A percentile compares a stretch with the other conserved stretches of the same genome.
Conservation (phyloP, 352 stramenopile genomes). For the Phytophthora pistaciae region DNA sequence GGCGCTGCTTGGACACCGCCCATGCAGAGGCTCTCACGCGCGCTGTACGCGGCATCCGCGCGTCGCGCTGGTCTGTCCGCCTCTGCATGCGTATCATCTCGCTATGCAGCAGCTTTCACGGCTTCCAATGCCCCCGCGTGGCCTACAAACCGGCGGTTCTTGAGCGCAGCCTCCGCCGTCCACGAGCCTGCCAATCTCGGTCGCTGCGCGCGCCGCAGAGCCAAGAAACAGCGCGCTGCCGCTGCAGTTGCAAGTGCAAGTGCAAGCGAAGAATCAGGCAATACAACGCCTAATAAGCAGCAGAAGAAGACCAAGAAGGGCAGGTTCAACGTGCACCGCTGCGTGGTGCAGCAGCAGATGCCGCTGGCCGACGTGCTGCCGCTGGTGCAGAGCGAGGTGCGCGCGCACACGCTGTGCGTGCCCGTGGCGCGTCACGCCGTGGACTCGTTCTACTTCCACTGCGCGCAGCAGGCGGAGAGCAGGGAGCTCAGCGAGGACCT, state of each 20-base stretch:
- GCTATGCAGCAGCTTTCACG: background rate
- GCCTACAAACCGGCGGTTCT: constrained; percentile 11
- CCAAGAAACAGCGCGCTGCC: constrained; percentile 15
- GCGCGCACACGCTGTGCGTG: constrained; percentile 35
- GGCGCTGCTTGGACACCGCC: background rate
- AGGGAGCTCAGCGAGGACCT: constrained; percentile 39
- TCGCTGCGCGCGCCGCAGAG: constrained; percentile 17
- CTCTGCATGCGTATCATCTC: background rate
- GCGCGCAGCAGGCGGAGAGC: constrained; percentile 52
- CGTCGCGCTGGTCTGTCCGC: background rate
- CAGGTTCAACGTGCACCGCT: constrained; percentile 57
- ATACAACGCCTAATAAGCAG: background rate
- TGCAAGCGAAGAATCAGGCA: background rate
- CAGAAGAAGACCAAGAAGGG: constrained; percentile 2
- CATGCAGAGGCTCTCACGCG: constrained; percentile 29
- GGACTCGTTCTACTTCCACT: constrained; percentile 84
- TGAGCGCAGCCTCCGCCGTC: constrained; percentile 2
- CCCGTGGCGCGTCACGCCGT: constrained; percentile 54
- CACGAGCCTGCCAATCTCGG: constrained; percentile 18
- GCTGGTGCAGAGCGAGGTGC: constrained; percentile 55
- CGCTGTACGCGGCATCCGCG: constrained; percentile 9
- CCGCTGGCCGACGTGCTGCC: constrained; percentile 60
- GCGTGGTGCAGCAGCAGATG: constrained; percentile 56
- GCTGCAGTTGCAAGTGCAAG: background rate
- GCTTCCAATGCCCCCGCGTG: background rate